phyloP scores from a whole-genome alignment of 2,329 filamentous ascomycete genomes.

The Xylariaceae sp. region DNA sequence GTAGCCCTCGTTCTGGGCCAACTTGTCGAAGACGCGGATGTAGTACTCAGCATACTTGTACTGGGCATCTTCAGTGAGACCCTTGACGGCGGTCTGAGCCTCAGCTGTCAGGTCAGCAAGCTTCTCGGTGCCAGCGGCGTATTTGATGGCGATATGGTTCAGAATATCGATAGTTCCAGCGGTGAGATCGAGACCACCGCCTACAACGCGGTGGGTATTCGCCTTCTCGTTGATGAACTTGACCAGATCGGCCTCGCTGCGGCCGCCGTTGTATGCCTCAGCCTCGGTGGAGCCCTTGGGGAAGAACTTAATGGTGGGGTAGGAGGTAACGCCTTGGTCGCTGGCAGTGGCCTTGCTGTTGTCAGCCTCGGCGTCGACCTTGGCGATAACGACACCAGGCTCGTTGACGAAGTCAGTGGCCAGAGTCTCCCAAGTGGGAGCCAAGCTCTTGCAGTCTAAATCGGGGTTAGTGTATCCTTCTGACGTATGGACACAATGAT shows the following conservation, averaged over 20 bases:
- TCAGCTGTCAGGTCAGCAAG: conserved; percentile 65
- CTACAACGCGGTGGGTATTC: conserved; percentile 77
- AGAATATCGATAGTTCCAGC: conserved; percentile 81
- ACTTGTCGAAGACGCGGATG: conserved; percentile 83
- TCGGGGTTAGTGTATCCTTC: conserved; percentile 15
- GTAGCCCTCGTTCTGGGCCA: conserved; percentile 71
- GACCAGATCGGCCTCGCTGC: conserved; percentile 72
- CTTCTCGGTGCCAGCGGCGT: conserved; percentile 56
- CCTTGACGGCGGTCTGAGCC: conserved; percentile 65
- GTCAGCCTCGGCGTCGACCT: conserved; percentile 89
- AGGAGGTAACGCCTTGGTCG: conserved; percentile 75
- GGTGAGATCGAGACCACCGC: conserved; percentile 71
- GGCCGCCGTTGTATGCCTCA: conserved; percentile 69
- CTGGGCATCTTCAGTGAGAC: conserved; percentile 57
- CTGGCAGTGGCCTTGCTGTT: conserved; percentile 73
- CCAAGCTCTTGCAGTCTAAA: conserved; percentile 92
- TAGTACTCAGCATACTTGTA: conserved; percentile 92
- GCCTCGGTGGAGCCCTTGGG: conserved; percentile 73
- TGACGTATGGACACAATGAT: conserved; percentile 1
- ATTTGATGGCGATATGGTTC: conserved; percentile 71
- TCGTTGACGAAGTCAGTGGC: conserved; percentile 79
- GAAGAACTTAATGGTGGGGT: conserved; percentile 99
- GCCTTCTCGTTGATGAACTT: conserved; percentile 83
- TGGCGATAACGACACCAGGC: conserved; percentile 77
- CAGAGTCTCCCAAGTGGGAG: conserved; percentile 84